Evolutionary conservation across 1,139 yeast species (phyloP), one percentile per base, ranked within the genome.

Genomic region (Blastobotrys ciferrii): DNA sequence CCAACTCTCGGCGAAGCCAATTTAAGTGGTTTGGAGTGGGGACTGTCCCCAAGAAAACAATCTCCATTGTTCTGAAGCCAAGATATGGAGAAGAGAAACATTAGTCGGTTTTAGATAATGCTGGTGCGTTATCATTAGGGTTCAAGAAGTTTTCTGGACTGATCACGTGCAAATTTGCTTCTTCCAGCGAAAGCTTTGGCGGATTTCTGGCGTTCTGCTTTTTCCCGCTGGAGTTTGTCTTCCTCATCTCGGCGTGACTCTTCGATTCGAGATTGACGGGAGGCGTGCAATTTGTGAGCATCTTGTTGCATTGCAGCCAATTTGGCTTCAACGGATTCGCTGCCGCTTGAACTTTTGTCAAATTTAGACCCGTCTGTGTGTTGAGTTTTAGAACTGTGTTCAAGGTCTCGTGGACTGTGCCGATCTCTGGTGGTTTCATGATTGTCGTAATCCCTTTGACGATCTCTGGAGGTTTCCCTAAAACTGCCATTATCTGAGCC

Each of bases 151-250:
- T n/a, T 20, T 38, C 42, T 15, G 12, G 32, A 38, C 12, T 18
- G 46, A 20, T 39, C 43, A 31, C 56, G 49, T 28, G 56, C 50
- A 37, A 58, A 58, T 39, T 49, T 42, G 38, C 60, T 53, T 7
- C 48, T 46, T 4, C 95, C 80, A 53, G 85, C 94, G 37, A 83
- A 82, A 74, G 79, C 83, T 77, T 83, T 83, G 37, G 82, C 84
- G 61, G 85, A 81, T 69, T 82, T 83, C 42, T 77, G 74, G 12
- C 92, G 87, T 59, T 84, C 67, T 61, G 71, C 75, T 58, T 83
- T 89, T 60, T 81, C 84, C 60, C 92, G 76, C 62, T 83, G 91
- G 68, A 78, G 79, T 63, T 85, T 92, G 52, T 75, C 89, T 70
- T 81, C 82, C 63, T 78, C 78, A 57, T 80, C 84, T 65, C 80